Evolutionary conservation across 2,329 filamentous ascomycete genomes (phyloP), one percentile per base, ranked within the genome.

Genomic region (Lecanosticta acicola): DNA sequence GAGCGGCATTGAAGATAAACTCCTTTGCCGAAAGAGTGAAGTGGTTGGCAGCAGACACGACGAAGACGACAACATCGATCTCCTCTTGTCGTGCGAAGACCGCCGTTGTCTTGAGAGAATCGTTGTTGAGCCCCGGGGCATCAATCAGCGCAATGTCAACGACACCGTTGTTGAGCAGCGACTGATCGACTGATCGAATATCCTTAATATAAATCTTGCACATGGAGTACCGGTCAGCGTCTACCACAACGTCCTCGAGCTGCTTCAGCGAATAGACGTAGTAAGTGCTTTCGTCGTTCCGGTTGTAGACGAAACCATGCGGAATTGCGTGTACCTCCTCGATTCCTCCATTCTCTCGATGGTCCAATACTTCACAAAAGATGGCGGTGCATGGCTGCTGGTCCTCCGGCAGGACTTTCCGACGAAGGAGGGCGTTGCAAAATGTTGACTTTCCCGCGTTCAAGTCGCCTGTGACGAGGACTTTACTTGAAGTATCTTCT

Each of bases 371-470:
- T 65, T 98, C 93, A 65, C 93, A 98, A 70, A 98, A 98, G 46
- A 98, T 95, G 68, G 88, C 93, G 1, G 93, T 98, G 68, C 93
- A 98, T 1, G 93, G 93, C 64, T 97, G 93, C 66, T 98, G 91
- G 59, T 98, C 93, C 68, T 97, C 93, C 0, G 93, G 93, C 3
- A 98, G 71, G 20, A 98, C 80, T 68, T 97, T 97, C 51, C 90
- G 81, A 50, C 93, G 84, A 33, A 98, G 71, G 2, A 98, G 73
- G n/a, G 93, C 93, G 67, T 98, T 98, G 71, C 93, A 98, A 60
- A 98, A 98, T 1, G 93, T 98, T 3, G 93, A 98, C 65, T 98
- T 98, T 62, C 93, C 93, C 7, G 93, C 91, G 63, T 98, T 98
- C 43, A 98, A 70, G 64, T 98, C 93, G 61, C 93, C 93, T 0